Percentiles rank a stretch among this genome's conserved stretches.
These are phyloP conservation scores for Metarhizium rileyi DNA, from an alignment of 2,329 filamentous ascomycete genomes.

Conservation along the genomic window DNA sequence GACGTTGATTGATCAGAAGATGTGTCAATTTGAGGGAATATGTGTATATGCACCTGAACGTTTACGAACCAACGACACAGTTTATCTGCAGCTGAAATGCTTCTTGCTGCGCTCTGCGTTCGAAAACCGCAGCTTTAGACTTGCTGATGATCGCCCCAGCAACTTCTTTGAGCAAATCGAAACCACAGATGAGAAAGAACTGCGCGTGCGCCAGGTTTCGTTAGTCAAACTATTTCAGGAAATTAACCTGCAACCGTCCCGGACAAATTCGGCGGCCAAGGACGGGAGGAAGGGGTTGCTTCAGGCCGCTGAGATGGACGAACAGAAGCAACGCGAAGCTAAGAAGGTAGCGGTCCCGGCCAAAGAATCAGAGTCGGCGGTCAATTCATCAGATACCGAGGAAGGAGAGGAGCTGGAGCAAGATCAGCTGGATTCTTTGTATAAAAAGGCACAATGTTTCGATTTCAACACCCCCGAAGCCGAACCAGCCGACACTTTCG, in stretches of 20 bases:
- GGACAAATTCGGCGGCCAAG: conserved; percentile 64
- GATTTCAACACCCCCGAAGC: conserved; percentile 87
- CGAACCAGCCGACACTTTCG: conserved; percentile 73
- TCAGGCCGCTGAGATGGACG: conserved; percentile 78
- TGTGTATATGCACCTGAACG: conserved; percentile 85
- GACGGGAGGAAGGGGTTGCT: conserved; percentile 78
- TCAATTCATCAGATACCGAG: conserved; percentile 57
- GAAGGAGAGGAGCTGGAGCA: conserved; percentile 89
- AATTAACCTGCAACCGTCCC: conserved; percentile 69
- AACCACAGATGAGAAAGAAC: conserved; percentile 70
- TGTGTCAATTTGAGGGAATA: conserved; percentile 77
- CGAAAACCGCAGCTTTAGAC: conserved; percentile 46
- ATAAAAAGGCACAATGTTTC: conserved; percentile 93
- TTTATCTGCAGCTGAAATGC: conserved; percentile 81
- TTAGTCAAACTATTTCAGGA: conserved; percentile 85
- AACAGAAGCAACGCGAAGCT: conserved; percentile 57
- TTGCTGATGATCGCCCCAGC: conserved; percentile 59
- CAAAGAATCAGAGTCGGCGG: conserved; percentile 36
- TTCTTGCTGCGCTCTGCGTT: conserved; percentile 70
- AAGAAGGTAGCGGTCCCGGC: conserved; percentile 21
- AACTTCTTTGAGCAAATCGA: conserved; percentile 79
- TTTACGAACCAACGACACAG: conserved; percentile 80
- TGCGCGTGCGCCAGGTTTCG: conserved; percentile 77
- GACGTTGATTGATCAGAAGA: conserved; percentile 77
- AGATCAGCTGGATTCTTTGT: conserved; percentile 86